Base-by-base conservation (phyloP, 2,329 filamentous ascomycete genomes). In the Beauveria rudraprayagi region DNA sequence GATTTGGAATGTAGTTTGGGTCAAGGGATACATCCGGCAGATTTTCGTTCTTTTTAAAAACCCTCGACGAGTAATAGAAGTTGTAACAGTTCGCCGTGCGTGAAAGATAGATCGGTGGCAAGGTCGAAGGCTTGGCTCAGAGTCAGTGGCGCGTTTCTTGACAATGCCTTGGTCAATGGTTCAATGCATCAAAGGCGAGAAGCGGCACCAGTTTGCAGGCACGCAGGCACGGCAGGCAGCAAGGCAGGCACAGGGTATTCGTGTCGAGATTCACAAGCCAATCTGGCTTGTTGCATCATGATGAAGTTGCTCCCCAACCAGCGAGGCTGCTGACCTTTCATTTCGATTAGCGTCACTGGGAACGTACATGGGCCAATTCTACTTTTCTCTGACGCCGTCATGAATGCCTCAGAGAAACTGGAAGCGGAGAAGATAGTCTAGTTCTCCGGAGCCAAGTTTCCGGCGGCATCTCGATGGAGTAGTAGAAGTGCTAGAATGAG, bases 391-490 rank as follows among this genome's bases (percentile, higher is more conserved):
- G 34, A 26, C 24, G 24, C 43, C 58, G 51, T 61, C 51, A 61
- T 61, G 28, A 51, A 61, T 10, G n/a, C 41, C 51, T 52, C 52
- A 61, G 56, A 16, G 22, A 56, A 6, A 8, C 6, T 26, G 11
- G 14, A 52, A 34, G 40, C 24, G 22, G 56, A 17, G 37, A 53
- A 34, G 37, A 53, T 40, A 22, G 30, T 53, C 19, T 16, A 9
- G 14, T 5, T 7, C 2, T 26, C 54, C 60, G 60, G 60, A 62
- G 60, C 19, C 60, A 57, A 62, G n/a, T 6, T 46, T 62, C 60
- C 60, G 60, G 47, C 16, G 5, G 14, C 53, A 62, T 62, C 60
- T 57, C 60, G 60, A 62, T 62, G 54, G 40, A 6, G 19, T 37
- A 53, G 28, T 3, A 17, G 24, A 41, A 3, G 19, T 46, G 28